phyloP scores from a whole-genome alignment of 441 rosid genomes.

The Populus hybrid region DNA sequence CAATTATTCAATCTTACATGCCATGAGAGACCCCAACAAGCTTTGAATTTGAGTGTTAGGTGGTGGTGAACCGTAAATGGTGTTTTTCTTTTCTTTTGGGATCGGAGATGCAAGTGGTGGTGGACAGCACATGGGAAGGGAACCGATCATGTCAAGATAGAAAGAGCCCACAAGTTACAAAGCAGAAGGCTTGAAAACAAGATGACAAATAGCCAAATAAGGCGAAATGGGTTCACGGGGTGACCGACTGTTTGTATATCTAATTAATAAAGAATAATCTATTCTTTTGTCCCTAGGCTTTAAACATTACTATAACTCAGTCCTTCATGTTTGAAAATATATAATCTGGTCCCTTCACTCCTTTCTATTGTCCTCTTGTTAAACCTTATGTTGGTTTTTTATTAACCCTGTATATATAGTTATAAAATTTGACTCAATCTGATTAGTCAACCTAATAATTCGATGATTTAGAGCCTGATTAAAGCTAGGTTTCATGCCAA shows the following conservation, averaged over 20 bases:
- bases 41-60: neutral
- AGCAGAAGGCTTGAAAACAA: neutral
- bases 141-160: neutral
- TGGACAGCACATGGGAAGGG: conserved; percentile 17
- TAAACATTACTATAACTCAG: no score
- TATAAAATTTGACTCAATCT: no score
- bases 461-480: neutral
- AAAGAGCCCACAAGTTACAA: conserved; percentile 12
- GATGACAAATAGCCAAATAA: conserved; percentile 24
- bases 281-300: no score
- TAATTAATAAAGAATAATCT: no score
- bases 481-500: neutral
- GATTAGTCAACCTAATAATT: no score
- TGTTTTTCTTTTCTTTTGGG: no score
- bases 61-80: no score
- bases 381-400: no score
- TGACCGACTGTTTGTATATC: conserved; percentile 4
- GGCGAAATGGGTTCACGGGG: conserved; percentile 33
- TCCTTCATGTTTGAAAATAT: no score
- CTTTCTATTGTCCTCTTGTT: neutral
- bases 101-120: neutral
- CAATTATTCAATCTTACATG: neutral
- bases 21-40: neutral
- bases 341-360: neutral
- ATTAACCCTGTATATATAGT: no score